Conservation (phyloP, 345 rosid genomes). For the Eucalyptus marginata region DNA sequence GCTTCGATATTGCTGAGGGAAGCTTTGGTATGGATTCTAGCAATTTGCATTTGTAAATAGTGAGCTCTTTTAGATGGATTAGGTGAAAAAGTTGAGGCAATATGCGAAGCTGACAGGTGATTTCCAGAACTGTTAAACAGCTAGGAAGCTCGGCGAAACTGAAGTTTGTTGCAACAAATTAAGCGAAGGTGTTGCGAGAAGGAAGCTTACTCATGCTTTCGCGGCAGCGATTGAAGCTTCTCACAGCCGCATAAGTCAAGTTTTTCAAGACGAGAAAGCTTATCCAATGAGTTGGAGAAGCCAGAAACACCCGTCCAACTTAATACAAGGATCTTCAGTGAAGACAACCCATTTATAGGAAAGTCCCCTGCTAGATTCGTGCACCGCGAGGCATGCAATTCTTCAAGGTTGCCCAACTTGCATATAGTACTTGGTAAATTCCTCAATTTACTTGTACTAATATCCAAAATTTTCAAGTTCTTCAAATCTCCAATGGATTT, state of each 20-base stretch:
- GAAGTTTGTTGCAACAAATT: accelerated
- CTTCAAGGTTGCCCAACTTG: too few relatives aligned
- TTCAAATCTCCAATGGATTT: too few relatives aligned
- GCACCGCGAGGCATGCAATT: too few relatives aligned
- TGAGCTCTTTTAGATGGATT: neutral
- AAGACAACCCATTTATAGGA: neutral
- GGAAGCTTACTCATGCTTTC: neutral
- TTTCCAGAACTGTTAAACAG: neutral
- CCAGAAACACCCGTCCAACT: accelerated
- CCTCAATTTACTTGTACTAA: too few relatives aligned
- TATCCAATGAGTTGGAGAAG: accelerated
- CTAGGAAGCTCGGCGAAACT: neutral
- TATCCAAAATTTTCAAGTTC: too few relatives aligned
- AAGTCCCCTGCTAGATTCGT: accelerated
- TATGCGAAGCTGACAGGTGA: neutral
- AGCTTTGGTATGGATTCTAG: neutral
- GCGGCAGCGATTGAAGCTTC: neutral
- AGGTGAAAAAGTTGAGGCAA: neutral
- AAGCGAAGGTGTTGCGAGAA: neutral
- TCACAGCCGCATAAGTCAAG: accelerated
- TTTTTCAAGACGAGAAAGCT: neutral
- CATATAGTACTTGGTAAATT: too few relatives aligned
- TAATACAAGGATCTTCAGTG: neutral
- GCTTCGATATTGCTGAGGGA: neutral
- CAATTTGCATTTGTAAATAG: accelerated